Evolutionary conservation across 441 rosid genomes (phyloP).

Genomic region (Jatropha multifida): DNA sequence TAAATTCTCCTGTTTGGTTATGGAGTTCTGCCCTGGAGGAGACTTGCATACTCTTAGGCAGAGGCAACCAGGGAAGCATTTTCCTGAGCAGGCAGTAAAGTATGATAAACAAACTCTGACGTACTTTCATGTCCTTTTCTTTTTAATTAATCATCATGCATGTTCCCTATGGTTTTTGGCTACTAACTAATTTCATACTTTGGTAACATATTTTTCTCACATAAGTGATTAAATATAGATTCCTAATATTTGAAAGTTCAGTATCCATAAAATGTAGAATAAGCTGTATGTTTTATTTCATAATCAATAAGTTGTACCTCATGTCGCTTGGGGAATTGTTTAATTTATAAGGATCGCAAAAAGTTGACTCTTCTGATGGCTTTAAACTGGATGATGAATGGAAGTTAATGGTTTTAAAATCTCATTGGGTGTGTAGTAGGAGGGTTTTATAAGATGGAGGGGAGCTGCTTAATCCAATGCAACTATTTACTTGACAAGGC

Average conservation of each 20-base stretch:
- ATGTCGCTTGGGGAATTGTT: background rate
- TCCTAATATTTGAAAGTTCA: background rate
- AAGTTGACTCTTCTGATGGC: background rate
- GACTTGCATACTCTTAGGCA: slow-evolving; percentile 91
- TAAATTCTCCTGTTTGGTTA: slow-evolving; percentile 86
- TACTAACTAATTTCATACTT: background rate
- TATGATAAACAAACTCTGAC: slow-evolving; percentile 35
- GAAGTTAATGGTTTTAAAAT: background rate
- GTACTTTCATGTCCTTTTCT: slow-evolving; percentile 12
- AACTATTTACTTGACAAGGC: background rate
- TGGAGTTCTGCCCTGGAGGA: slow-evolving; percentile 97
- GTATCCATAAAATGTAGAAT: background rate
- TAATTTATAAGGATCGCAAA: background rate
- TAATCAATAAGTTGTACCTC: background rate
- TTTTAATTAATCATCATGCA: background rate
- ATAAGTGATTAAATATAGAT: background rate
- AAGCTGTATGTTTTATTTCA: background rate
- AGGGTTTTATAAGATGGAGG: background rate
- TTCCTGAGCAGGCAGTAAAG: slow-evolving; percentile 94
- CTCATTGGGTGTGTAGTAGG: background rate
- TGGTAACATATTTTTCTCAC: background rate
- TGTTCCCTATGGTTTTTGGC: background rate
- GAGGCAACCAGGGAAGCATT: slow-evolving; percentile 87
- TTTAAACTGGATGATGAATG: slow-evolving; percentile 3
- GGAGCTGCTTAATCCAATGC: background rate